Conservation (phyloP, 768 basidiomycete species). For the Xanthoconium purpureum region DNA sequence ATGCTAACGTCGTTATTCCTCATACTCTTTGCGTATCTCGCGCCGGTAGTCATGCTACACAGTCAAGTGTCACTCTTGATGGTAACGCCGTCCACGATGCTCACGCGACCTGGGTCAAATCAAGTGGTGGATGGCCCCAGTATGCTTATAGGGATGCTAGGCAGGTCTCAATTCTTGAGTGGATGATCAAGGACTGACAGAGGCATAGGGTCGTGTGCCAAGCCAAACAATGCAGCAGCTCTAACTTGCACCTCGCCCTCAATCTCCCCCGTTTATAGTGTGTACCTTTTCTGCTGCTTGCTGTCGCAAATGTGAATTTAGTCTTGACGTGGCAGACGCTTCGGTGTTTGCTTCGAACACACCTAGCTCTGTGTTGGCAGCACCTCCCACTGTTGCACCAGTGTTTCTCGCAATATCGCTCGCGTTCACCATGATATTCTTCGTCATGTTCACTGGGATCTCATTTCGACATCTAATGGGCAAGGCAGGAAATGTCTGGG, state of each 20-base stretch:
- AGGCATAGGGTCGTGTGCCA: constrained; percentile 63
- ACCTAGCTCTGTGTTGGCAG: constrained; percentile 52
- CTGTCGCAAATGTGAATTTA: neutral
- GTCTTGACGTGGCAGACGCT: constrained; percentile 45
- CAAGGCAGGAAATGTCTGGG: constrained; percentile 47
- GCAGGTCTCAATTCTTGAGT: constrained; percentile 34
- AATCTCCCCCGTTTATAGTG: constrained; percentile 62
- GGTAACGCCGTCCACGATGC: constrained; percentile 53
- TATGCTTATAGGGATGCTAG: constrained; percentile 62
- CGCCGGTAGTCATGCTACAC: constrained; percentile 59
- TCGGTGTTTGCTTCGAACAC: constrained; percentile 56
- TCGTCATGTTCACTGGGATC: constrained; percentile 60
- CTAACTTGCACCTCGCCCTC: constrained; percentile 57
- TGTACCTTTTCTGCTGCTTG: constrained; percentile 15
- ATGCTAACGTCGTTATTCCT: constrained; percentile 65
- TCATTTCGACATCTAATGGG: constrained; percentile 66
- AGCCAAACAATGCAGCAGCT: constrained; percentile 43
- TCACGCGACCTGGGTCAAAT: constrained; percentile 35
- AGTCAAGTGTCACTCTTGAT: constrained; percentile 61
- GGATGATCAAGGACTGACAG: neutral
- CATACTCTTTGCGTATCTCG: constrained; percentile 62
- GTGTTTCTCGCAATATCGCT: constrained; percentile 63
- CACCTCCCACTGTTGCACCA: constrained; percentile 60
- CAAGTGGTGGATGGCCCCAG: constrained; percentile 60
- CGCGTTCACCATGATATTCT: constrained; percentile 56